Base-by-base conservation (phyloP, 2,329 filamentous ascomycete species). In the Colletotrichum plurivorum region DNA sequence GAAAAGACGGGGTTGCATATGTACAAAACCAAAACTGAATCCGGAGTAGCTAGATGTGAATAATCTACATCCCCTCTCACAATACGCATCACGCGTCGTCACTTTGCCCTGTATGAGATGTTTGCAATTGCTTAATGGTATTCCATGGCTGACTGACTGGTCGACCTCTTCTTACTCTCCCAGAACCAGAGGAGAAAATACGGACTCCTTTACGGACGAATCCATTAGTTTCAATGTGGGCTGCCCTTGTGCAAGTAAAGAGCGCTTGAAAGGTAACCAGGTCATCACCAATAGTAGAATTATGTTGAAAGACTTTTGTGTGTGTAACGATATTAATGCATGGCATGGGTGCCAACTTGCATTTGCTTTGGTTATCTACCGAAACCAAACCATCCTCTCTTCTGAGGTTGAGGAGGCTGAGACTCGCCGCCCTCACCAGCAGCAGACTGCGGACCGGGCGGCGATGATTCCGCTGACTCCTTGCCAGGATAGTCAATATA, bases 401-500 rank as follows among this genome's bases (percentile, higher is more conserved):
- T 93, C 72, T 87, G 84, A 58, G 86, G 84, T 73, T 85, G 82
- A 73, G 85, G 79, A 73, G 85, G 79, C 13, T 78, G 73, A 5
- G 74, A 71, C 31, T 78, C 77, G 16, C 71, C 77, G 16, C 71
- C 75, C 68, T 76, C 75, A n/a, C 36, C 48, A 6, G 57, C 67
- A 5, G 58, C 67, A 4, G 59, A 48, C 9, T 20, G 60, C 71
- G 58, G 69, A 67, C 9, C 63, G 58, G 52, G 63, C 66, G 75
- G 73, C 25, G 70, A 72, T 6, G 70, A 12, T 22, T 49, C 73
- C 63, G 73, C 75, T 68, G 78, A 76, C 39, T 80, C 73, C 73
- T 89, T 89, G 41, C 90, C 90, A 0, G 95, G 94, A 77, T 99
- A 99, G 56, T 94, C 90, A 71, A 99, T 95, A 78, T 98, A 98